phyloP scores from a whole-genome alignment of 306 rosid species.

The Pterocarpus santalinus region DNA sequence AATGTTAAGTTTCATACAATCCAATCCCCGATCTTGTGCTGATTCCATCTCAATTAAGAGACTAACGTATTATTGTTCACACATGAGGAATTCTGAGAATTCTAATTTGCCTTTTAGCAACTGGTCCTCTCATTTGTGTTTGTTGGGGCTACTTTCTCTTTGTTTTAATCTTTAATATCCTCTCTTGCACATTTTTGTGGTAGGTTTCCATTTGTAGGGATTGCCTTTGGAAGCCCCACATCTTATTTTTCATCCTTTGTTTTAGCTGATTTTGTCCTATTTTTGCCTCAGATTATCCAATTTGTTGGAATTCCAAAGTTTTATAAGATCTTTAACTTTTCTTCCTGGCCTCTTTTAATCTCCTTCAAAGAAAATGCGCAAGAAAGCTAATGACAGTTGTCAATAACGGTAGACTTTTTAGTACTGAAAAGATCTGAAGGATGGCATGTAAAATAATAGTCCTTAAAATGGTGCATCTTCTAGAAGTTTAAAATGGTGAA shows the following conservation, averaged over 20 bases:
- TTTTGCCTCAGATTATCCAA: not conserved
- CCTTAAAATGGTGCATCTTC: not conserved
- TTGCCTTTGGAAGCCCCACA: not conserved
- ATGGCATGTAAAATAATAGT: not conserved
- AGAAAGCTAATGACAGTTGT: not conserved
- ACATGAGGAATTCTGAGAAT: too few relatives aligned
- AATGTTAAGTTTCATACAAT: too few relatives aligned
- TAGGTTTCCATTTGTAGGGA: not conserved
- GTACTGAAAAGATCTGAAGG: not conserved
- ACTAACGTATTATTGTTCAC: too few relatives aligned
- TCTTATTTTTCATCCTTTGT: not conserved
- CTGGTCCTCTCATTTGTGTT: too few relatives aligned
- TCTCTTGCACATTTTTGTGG: not conserved
- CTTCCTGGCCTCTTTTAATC: not conserved
- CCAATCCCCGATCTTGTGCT: too few relatives aligned
- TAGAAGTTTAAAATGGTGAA: constrained; percentile 6
- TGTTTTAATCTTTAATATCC: not conserved
- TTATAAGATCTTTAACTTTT: not conserved
- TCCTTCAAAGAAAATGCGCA: not conserved
- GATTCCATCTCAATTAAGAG: too few relatives aligned
- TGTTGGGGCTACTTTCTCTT: not conserved
- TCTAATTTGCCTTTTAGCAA: too few relatives aligned
- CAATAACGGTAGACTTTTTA: not conserved
- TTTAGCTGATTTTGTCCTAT: not conserved
- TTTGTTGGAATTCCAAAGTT: constrained; percentile 1